Base-by-base conservation (phyloP, 306 rosid genomes). In the Carpinus viminea region DNA sequence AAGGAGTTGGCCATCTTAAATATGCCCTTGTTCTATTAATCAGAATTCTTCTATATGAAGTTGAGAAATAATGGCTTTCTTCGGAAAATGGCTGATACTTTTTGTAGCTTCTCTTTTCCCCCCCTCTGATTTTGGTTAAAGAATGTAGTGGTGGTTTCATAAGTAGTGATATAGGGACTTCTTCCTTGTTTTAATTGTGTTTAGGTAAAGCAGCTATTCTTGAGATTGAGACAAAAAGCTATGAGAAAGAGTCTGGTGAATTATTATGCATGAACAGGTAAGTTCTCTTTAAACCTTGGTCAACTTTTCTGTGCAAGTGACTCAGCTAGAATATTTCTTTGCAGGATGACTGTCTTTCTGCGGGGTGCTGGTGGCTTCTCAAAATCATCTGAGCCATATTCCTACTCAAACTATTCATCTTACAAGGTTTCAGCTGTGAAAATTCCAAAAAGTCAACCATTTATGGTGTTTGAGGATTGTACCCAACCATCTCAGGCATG, bases 311-410 rank as follows among this genome's bases (percentile, higher is more conserved):
- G 20, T 81, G 74, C 72, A 59, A 52, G 79, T 80, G 52, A 79
- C 89, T 78, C 62, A 80, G 76, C 28, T 72, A 48, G 61, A 28
- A 72, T 56, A 50, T 78, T 83, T 31, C 80, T 82, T 76, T 86
- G 85, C 90, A 93, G 99, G 87, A n/a, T 74, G 48, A 87, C 96
- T 20, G 75, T 41, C 65, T 95, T 77, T 85, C 90, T 93, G 73
- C 97, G 98, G 43, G 97, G 99, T 74, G 98, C 98, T 75, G 99
- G 99, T 75, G 99, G 99, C 79, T 93, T 95, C 92, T 95, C 99
- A 75, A 89, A 74, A 68, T 89, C 99, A 47, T 90, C 98, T 84
- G 77, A 76, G 8, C 97, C 90, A 18, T 93, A 80, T 84, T 90
- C 98, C 50, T 93, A 91, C 83, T 70, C 94, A 38, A 95, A 89